A percentile compares a stretch with the other conserved stretches of the same genome.
These are phyloP conservation scores for Alopecurus myosuroides DNA, from an alignment of 176 grass and related monocot genomes.

Conservation along the genomic window DNA sequence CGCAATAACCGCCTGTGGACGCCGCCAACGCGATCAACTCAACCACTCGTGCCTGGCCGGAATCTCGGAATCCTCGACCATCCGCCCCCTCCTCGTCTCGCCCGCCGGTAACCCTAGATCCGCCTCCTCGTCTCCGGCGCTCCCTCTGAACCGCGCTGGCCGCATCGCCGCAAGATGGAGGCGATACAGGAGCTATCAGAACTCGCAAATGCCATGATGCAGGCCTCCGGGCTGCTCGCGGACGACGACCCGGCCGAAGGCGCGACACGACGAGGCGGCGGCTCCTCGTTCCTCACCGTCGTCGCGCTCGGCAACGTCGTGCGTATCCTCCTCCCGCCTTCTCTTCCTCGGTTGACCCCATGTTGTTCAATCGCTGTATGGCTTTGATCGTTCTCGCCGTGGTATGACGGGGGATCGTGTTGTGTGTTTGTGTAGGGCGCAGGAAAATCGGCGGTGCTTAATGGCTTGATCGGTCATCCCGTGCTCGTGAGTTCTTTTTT, in stretches of 20 bases:
- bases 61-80: background rate
- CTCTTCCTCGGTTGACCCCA: background rate
- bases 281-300: conserved; percentile 73
- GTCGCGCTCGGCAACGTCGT: conserved; percentile 87
- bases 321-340: background rate
- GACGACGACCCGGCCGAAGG: conserved; percentile 57
- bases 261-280: background rate
- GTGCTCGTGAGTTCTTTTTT: conserved; percentile 53
- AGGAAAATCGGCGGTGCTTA: conserved; percentile 82
- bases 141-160: background rate
- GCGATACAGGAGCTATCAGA: conserved; percentile 71
- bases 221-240: conserved; percentile 57
- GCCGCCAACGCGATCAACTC: background rate
- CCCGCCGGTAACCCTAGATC: conserved; percentile 23
- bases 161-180: conserved; percentile 29
- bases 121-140: background rate
- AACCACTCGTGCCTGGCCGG: background rate
- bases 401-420: background rate
- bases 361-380: background rate
- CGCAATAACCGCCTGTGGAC: background rate
- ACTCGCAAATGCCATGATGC: conserved; percentile 59
- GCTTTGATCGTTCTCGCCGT: background rate
- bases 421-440: conserved; percentile 51
- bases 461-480: conserved; percentile 82
- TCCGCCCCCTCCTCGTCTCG: background rate